Conservation (phyloP, 345 rosid species). For the Viola odorata region DNA sequence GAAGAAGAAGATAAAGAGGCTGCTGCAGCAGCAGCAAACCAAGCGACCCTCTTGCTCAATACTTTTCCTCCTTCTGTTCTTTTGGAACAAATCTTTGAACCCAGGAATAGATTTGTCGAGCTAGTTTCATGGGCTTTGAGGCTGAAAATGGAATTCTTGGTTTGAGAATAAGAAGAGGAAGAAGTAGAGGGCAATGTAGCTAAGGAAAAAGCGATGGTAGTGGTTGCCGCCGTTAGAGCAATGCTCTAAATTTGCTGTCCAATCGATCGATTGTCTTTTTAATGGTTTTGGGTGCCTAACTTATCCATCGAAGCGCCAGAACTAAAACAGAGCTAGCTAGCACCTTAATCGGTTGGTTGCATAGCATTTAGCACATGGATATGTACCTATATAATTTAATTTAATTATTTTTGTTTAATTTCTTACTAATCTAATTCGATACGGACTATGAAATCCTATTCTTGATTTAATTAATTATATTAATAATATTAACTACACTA, state of each 20-base stretch:
- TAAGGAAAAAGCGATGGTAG: conserved; percentile 32
- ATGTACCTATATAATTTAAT: too few species aligned
- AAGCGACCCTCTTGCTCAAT: conserved; percentile 16
- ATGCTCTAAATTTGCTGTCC: too few species aligned
- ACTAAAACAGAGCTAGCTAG: too few species aligned
- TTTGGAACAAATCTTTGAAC: conserved; percentile 12
- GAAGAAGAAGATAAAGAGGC: conserved; percentile 47
- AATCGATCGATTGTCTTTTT: background rate
- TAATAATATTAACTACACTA: too few species aligned
- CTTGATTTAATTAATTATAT: too few species aligned
- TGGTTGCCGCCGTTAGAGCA: conserved; percentile 10
- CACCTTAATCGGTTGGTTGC: too few species aligned
- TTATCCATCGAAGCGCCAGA: conserved; percentile 5
- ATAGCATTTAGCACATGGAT: too few species aligned
- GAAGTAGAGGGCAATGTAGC: conserved; percentile 18
- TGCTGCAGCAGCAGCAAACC: conserved; percentile 17
- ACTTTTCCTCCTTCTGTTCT: conserved; percentile 14
- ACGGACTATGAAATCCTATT: too few species aligned
- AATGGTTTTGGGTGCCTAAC: conserved; percentile 13
- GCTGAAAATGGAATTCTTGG: conserved; percentile 17
- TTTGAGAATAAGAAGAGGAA: conserved; percentile 17
- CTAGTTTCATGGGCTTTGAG: conserved; percentile 16
- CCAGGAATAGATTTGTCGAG: conserved; percentile 19
- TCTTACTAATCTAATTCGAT: too few species aligned
- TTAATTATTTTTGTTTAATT: too few species aligned